Evolutionary conservation across 129 eudicot species (phyloP).

Genomic region (Silybum marianum): DNA sequence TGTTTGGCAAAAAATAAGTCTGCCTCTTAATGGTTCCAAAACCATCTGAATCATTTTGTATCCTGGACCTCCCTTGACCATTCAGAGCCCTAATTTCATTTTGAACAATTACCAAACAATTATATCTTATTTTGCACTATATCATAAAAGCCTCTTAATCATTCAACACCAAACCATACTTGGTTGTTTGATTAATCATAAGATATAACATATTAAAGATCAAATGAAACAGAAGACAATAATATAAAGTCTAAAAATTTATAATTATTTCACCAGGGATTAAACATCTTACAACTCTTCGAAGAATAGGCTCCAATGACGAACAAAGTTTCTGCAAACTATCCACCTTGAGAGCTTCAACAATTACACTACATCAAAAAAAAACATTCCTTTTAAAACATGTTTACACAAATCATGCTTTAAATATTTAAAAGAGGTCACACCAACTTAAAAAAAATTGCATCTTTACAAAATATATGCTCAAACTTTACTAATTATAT

Average conservation of each 20-base stretch:
- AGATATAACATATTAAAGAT: conserved; percentile 9
- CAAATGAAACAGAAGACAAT: not conserved
- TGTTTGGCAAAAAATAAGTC: no score
- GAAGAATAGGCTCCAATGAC: conserved; percentile 96
- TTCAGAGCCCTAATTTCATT: no score
- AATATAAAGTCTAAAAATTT: conserved; percentile 5
- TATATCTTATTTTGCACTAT: no score
- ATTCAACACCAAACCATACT: no score
- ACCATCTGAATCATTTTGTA: no score
- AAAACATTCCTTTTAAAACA: not conserved
- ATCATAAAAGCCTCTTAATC: no score
- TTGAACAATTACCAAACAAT: no score
- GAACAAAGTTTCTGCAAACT: conserved; percentile 98
- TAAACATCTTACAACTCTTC: conserved; percentile 92
- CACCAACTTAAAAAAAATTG: not conserved
- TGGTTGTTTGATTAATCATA: conserved; percentile 9
- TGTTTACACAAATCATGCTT: not conserved
- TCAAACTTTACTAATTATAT: conserved; percentile 1
- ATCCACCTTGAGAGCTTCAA: conserved; percentile 97
- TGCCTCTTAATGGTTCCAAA: no score
- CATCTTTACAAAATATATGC: conserved; percentile 17
- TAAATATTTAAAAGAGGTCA: conserved; percentile 3
- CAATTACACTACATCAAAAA: conserved; percentile 83
- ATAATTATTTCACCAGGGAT: conserved; percentile 24
- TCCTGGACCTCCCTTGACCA: no score